Percentiles rank a stretch among this genome's conserved stretches.
phyloP scores from a whole-genome alignment of 2,329 filamentous ascomycete species.

The Fusarium circinatum region DNA sequence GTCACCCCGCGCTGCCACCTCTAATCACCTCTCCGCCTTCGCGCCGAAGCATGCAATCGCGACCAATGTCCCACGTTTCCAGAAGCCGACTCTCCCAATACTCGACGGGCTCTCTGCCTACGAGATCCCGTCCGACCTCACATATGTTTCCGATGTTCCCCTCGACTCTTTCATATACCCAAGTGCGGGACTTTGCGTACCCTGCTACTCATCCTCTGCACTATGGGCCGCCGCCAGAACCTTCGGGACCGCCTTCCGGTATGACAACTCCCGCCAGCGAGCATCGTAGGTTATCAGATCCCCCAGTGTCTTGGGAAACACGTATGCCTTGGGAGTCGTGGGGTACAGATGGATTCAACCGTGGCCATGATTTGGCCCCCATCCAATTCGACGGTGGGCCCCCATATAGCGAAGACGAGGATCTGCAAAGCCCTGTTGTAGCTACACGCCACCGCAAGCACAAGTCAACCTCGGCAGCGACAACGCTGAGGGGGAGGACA shows the following conservation, averaged over 20 bases:
- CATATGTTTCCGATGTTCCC: constrained; percentile 84
- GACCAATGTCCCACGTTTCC: constrained; percentile 79
- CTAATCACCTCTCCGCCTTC: constrained; percentile 66
- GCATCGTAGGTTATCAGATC: constrained; percentile 82
- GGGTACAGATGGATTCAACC: constrained; percentile 64
- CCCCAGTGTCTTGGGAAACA: constrained; percentile 78
- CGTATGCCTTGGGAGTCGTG: constrained; percentile 70
- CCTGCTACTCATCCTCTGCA: constrained; percentile 84
- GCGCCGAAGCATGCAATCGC: constrained; percentile 68
- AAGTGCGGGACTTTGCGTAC: constrained; percentile 97
- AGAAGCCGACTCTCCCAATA: constrained; percentile 87
- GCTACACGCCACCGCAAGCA: constrained; percentile 87
- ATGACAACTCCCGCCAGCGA: constrained; percentile 88
- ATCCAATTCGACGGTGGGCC: constrained; percentile 89
- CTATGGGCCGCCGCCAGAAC: constrained; percentile 88
- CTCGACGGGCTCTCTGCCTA: constrained; percentile 74
- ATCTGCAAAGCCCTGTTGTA: constrained; percentile 90
- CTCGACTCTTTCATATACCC: constrained; percentile 86
- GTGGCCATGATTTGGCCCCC: constrained; percentile 77
- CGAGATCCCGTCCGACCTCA: constrained; percentile 82
- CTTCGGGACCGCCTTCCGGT: constrained; percentile 75
- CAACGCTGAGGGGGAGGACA: constrained; percentile 55
- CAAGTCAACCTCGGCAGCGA: constrained; percentile 72
- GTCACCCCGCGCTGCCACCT: constrained; percentile 65
- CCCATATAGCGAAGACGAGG: constrained; percentile 95